Percentiles rank a stretch among this genome's conserved stretches.
Evolutionary conservation across 2,329 filamentous ascomycete species (phyloP).

Genomic region (Graphilbum sp.): DNA sequence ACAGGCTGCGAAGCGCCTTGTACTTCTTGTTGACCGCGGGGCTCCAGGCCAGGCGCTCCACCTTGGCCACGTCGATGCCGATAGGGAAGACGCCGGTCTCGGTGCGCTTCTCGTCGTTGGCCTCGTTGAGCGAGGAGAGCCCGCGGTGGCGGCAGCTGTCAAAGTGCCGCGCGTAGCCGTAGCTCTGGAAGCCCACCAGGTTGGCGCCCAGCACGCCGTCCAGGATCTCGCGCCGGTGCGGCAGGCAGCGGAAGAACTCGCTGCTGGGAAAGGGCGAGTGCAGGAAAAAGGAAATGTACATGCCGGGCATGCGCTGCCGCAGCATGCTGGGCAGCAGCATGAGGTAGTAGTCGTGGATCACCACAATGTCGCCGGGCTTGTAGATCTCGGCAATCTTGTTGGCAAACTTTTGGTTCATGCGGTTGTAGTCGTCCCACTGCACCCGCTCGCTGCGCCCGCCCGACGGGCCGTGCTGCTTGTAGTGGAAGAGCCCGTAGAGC

Average conservation of each 20-base stretch:
- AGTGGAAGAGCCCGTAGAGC: slow-evolving; percentile 85
- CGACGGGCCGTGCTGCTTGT: slow-evolving; percentile 83
- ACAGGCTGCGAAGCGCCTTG: slow-evolving; percentile 55
- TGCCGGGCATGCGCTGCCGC: slow-evolving; percentile 68
- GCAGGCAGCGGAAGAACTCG: slow-evolving; percentile 83
- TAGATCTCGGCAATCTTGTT: slow-evolving; percentile 78
- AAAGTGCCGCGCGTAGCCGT: slow-evolving; percentile 90
- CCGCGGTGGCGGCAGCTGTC: slow-evolving; percentile 85
- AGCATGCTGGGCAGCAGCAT: slow-evolving; percentile 79
- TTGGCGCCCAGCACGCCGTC: slow-evolving; percentile 84
- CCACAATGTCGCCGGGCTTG: slow-evolving; percentile 80
- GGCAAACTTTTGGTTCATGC: slow-evolving; percentile 84
- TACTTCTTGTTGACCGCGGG: slow-evolving; percentile 56
- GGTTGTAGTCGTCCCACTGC: slow-evolving; percentile 85
- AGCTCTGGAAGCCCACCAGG: slow-evolving; percentile 88
- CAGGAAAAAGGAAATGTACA: slow-evolving; percentile 89
- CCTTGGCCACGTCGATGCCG: slow-evolving; percentile 75
- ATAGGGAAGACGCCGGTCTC: slow-evolving; percentile 90
- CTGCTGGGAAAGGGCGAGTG: slow-evolving; percentile 92
- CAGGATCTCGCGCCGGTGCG: slow-evolving; percentile 74
- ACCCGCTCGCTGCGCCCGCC: slow-evolving; percentile 68
- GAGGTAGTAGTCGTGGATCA: slow-evolving; percentile 90
- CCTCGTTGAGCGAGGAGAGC: slow-evolving; percentile 48
- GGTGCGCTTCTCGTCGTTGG: slow-evolving; percentile 69
- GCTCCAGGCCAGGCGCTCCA: slow-evolving; percentile 59